These are phyloP conservation scores for Aspergillus luchuensis DNA, from an alignment of 2,329 filamentous ascomycete species.

Conservation along the genomic window DNA sequence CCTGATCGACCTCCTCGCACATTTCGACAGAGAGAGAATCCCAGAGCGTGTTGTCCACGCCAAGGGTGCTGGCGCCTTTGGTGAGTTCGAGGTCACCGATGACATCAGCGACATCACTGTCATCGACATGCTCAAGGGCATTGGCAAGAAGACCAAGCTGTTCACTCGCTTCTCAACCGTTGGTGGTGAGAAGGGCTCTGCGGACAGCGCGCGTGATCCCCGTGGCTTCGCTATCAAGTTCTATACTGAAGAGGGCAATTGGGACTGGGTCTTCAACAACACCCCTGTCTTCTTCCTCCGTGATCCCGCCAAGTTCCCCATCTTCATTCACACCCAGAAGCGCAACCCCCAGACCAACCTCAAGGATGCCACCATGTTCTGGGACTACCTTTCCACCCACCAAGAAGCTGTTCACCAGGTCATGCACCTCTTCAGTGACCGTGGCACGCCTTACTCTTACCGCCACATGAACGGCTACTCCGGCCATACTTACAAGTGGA, in stretches of 20 bases:
- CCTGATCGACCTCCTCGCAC: conserved; percentile 61
- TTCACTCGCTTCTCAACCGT: conserved; percentile 74
- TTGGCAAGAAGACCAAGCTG: conserved; percentile 69
- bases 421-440: conserved; percentile 67
- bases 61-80: conserved; percentile 46
- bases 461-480: conserved; percentile 70
- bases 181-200: conserved; percentile 70
- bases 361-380: conserved; percentile 70
- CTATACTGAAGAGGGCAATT: conserved; percentile 72
- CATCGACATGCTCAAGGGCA: conserved; percentile 54
- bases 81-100: conserved; percentile 50
- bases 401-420: conserved; percentile 66
- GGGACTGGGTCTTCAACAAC: conserved; percentile 72
- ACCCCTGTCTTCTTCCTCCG: conserved; percentile 76
- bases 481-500: conserved; percentile 68
- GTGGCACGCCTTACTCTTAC: conserved; percentile 66
- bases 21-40: conserved; percentile 46
- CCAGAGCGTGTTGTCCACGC: conserved; percentile 48
- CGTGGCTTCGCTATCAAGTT: conserved; percentile 74
- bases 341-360: conserved; percentile 70
- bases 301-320: conserved; percentile 71
- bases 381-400: conserved; percentile 64
- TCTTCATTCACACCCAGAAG: conserved; percentile 76
- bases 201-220: conserved; percentile 71
- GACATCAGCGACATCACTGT: conserved; percentile 54